Evolutionary conservation across 345 rosid species (phyloP).

Genomic region (Psidium friedrichsthalianum): DNA sequence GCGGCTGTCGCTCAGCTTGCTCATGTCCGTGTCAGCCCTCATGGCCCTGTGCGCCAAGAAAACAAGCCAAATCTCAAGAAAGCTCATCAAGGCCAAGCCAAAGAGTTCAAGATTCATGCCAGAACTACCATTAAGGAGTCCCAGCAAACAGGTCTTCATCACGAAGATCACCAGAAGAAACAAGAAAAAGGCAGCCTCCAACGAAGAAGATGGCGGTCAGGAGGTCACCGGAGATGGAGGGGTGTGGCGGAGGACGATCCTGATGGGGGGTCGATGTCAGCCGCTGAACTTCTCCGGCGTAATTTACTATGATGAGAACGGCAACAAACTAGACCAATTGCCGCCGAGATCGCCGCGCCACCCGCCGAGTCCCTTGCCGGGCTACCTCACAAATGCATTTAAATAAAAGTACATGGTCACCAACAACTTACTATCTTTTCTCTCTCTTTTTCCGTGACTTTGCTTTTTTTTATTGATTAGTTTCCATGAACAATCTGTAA

Average conservation of each 20-base stretch:
- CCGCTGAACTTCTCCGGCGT: conserved; percentile 89
- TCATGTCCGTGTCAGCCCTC: conserved; percentile 27
- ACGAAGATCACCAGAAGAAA: conserved; percentile 21
- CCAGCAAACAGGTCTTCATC: not conserved
- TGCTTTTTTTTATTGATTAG: not conserved
- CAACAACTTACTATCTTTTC: not conserved
- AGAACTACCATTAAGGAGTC: not conserved
- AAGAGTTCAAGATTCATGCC: not conserved
- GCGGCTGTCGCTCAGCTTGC: conserved; percentile 21
- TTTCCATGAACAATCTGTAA: not conserved
- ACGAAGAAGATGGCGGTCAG: conserved; percentile 30
- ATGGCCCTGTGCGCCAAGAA: conserved; percentile 47
- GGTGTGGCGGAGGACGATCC: conserved; percentile 75
- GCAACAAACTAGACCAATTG: conserved; percentile 44
- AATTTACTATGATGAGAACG: conserved; percentile 64
- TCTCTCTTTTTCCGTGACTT: not conserved
- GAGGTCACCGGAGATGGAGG: conserved; percentile 61
- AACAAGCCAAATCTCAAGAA: conserved; percentile 33
- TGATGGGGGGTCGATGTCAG: conserved; percentile 95
- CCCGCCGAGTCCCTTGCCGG: conserved; percentile 46
- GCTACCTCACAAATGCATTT: conserved; percentile 1
- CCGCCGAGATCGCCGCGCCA: conserved; percentile 68
- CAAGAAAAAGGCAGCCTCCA: conserved; percentile 24
- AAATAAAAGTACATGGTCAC: not conserved
- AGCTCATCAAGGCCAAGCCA: conserved; percentile 26